phyloP scores from a whole-genome alignment of 441 rosid genomes.

The Populus hybrid region DNA sequence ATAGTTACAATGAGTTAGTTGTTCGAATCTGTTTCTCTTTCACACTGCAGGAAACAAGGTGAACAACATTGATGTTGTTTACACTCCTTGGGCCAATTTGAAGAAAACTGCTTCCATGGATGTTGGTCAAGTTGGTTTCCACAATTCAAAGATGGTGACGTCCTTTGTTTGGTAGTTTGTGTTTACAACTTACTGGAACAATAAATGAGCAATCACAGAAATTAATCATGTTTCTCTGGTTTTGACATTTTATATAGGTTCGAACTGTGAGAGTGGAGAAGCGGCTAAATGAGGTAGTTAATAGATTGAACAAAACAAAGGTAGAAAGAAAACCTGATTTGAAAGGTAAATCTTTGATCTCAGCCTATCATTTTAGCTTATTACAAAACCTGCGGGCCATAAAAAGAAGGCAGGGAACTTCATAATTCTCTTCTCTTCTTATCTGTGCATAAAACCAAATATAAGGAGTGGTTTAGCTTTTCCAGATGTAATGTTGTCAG shows the following conservation, averaged over 20 bases:
- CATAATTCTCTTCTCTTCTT: constrained; percentile 2
- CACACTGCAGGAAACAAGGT: constrained; percentile 77
- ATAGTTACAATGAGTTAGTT: background rate
- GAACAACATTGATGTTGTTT: constrained; percentile 90
- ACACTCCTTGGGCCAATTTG: constrained; percentile 92
- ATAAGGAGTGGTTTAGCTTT: background rate
- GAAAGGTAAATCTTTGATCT: constrained; percentile 48
- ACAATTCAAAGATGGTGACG: constrained; percentile 77
- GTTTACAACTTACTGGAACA: background rate
- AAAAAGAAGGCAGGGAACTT: too few relatives aligned
- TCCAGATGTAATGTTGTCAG: background rate
- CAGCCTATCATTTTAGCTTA: background rate
- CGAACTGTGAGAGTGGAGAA: constrained; percentile 89
- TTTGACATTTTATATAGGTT: constrained; percentile 43
- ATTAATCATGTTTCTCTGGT: constrained; percentile 10
- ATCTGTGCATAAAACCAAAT: background rate
- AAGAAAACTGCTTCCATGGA: constrained; percentile 97
- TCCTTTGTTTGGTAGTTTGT: constrained; percentile 7
- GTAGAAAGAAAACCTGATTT: constrained; percentile 88
- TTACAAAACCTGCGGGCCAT: too few relatives aligned
- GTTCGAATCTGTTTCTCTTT: background rate
- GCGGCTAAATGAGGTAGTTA: constrained; percentile 83
- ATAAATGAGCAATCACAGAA: background rate
- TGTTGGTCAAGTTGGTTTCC: constrained; percentile 98
- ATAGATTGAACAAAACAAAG: constrained; percentile 86